Percentiles rank a stretch among this genome's conserved stretches.
phyloP scores from a whole-genome alignment of 2,329 filamentous ascomycete genomes.

The Ambrosiella cleistominuta region DNA sequence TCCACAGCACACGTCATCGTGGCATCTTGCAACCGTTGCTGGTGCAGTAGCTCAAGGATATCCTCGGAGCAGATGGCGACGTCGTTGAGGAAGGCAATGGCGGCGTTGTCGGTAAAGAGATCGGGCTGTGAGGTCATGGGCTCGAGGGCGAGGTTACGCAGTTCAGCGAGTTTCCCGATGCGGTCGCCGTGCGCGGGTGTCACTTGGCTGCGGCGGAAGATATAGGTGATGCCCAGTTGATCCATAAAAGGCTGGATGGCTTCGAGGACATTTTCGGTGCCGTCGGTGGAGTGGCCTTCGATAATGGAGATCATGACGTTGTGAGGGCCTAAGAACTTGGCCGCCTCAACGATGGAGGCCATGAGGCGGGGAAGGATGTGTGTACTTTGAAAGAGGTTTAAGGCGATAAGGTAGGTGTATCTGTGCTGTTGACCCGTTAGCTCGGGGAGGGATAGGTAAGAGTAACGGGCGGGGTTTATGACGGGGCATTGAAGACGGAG shows the following conservation, averaged over 20 bases:
- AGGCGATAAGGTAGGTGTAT: slow-evolving; percentile 31
- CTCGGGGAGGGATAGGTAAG: slow-evolving; percentile 1
- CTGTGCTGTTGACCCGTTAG: not conserved
- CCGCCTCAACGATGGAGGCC: slow-evolving; percentile 31
- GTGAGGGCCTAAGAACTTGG: slow-evolving; percentile 31
- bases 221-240: slow-evolving; percentile 23
- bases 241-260: slow-evolving; percentile 25
- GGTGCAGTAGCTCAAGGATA: slow-evolving; percentile 36
- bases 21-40: slow-evolving; percentile 27
- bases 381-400: slow-evolving; percentile 31
- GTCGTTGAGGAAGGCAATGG: slow-evolving; percentile 36
- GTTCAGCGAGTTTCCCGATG: slow-evolving; percentile 28
- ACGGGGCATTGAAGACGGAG: slow-evolving; percentile 19
- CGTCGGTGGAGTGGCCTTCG: slow-evolving; percentile 37
- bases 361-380: slow-evolving; percentile 32
- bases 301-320: slow-evolving; percentile 36
- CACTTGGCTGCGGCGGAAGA: slow-evolving; percentile 25
- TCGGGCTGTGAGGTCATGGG: slow-evolving; percentile 22
- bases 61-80: slow-evolving; percentile 36
- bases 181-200: slow-evolving; percentile 27
- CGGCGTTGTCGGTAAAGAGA: slow-evolving; percentile 19
- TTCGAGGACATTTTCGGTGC: slow-evolving; percentile 32
- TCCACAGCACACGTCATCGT: slow-evolving; percentile 43
- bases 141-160: slow-evolving; percentile 34
- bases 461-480: slow-evolving; percentile 15